Evolutionary conservation across 805 yeast species (phyloP), one percentile per base, ranked within the genome.

Genomic region (Metschnikowia dekortorum): DNA sequence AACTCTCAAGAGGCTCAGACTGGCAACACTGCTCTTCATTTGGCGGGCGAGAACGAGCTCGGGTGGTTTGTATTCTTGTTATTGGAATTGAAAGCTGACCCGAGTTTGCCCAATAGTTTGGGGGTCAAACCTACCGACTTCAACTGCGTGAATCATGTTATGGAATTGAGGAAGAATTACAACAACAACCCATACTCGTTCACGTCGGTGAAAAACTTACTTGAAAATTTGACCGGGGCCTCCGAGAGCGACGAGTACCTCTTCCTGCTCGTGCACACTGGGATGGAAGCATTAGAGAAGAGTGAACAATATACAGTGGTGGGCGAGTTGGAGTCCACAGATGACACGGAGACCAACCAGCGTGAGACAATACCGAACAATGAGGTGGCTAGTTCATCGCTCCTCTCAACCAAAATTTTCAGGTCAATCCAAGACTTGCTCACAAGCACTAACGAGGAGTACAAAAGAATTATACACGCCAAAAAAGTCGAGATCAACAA

Each of bases 81-180:
- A 18, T 51, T 72, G 26, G 67, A 62, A 45, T 61, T 73, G 18
- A 62, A 62, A 14, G 76, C 77, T 0, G 72, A 91, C 62, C 81
- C 87, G 5, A 75, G 76, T 33, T 76, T 89, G 44, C 81, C 89
- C 5, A 94, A 94, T 64, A 85, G 87, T 46, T 86, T 92, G 4
- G 97, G 97, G 0, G 76, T 92, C 33, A 81, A 87, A 53, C 96
- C 98, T 3, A 69, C 76, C 11, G 98, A 94, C 68, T 92, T 87
- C 68, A 96, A 96, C 41, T 82, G 86, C 48, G 80, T 76, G 41
- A 69, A 80, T 42, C 75, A 73, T 43, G 61, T 64, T 10, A 43
- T 51, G n/a, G 58, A 50, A 10, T 39, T 48, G 37, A 50, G 61
- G 14, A 45, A 49, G n/a, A 48, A 53, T 14, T 59, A 52, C 43